phyloP scores from a whole-genome alignment of 225 moss, liverwort and hornwort genomes.

The Takakia lepidozioides region DNA sequence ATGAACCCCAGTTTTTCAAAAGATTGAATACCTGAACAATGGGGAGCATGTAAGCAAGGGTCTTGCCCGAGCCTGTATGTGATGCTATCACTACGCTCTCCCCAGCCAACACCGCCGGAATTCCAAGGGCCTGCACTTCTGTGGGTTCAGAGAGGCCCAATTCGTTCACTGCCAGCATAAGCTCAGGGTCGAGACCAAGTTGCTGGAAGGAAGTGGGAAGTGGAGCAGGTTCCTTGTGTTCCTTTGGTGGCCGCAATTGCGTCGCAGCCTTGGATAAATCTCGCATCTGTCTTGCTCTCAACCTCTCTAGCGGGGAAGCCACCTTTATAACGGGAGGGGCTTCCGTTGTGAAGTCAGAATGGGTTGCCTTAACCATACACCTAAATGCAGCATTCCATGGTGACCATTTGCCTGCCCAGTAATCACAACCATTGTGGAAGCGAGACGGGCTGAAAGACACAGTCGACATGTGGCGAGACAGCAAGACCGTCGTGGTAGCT shows the following conservation, averaged over 20 bases:
- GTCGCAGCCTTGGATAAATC: slow-evolving; percentile 7
- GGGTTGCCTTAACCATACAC: no score
- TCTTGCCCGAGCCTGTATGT: slow-evolving; percentile 96
- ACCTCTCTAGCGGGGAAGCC: slow-evolving; percentile 27
- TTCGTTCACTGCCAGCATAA: slow-evolving; percentile 66
- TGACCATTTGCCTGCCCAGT: no score
- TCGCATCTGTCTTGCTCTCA: slow-evolving; percentile 37
- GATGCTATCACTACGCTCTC: slow-evolving; percentile 90
- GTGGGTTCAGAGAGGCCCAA: slow-evolving; percentile 75
- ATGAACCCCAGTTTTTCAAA: background rate
- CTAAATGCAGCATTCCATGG: no score
- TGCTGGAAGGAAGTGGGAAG: slow-evolving; percentile 32
- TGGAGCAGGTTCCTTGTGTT: background rate
- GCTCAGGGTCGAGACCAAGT: slow-evolving; percentile 73
- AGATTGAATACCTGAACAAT: slow-evolving; percentile 70
- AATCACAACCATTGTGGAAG: no score
- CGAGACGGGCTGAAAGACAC: no score
- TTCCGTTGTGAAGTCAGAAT: no score
- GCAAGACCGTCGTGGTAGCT: no score
- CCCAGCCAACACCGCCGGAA: slow-evolving; percentile 76
- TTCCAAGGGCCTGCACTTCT: slow-evolving; percentile 90
- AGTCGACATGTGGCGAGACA: no score
- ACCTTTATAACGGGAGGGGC: no score
- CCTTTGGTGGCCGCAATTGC: background rate
- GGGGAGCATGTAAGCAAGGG: slow-evolving; percentile 95